Conservation (phyloP, 2,329 filamentous ascomycete species). For the Apiospora marii region DNA sequence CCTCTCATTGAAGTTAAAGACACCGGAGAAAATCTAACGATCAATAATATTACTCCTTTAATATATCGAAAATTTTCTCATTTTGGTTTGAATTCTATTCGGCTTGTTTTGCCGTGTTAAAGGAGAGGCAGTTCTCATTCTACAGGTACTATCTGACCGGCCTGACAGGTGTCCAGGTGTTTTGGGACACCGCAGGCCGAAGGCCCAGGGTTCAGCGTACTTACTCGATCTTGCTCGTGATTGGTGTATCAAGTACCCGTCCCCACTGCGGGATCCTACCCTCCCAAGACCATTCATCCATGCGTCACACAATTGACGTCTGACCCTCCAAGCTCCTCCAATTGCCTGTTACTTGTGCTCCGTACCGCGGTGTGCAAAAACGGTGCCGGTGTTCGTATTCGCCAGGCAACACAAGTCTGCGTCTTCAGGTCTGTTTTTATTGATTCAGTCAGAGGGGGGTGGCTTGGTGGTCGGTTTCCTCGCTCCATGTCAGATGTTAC, state of each 20-base stretch:
- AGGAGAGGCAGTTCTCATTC: not conserved
- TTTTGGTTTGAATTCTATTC: no score
- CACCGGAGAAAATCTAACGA: no score
- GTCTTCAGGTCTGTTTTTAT: not conserved
- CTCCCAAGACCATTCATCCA: not conserved
- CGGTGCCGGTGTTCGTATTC: not conserved
- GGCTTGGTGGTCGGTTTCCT: not conserved
- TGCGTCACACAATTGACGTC: constrained; percentile 20
- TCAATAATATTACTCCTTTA: no score
- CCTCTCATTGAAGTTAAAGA: no score
- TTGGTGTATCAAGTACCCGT: not conserved
- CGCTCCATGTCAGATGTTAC: not conserved
- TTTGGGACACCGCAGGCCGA: constrained; percentile 11
- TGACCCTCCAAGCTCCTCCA: constrained; percentile 14
- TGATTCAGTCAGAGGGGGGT: not conserved
- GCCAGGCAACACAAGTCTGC: not conserved
- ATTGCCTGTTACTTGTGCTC: not conserved
- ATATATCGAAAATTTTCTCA: no score
- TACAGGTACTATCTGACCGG: not conserved
- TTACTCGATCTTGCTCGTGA: not conserved
- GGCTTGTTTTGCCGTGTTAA: no score
- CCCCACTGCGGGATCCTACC: constrained; percentile 18
- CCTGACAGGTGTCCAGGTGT: not conserved
- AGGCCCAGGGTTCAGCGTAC: not conserved
- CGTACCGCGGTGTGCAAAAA: not conserved